Conservation (phyloP, 805 yeast genomes). For the Yarrowia sp. region DNA sequence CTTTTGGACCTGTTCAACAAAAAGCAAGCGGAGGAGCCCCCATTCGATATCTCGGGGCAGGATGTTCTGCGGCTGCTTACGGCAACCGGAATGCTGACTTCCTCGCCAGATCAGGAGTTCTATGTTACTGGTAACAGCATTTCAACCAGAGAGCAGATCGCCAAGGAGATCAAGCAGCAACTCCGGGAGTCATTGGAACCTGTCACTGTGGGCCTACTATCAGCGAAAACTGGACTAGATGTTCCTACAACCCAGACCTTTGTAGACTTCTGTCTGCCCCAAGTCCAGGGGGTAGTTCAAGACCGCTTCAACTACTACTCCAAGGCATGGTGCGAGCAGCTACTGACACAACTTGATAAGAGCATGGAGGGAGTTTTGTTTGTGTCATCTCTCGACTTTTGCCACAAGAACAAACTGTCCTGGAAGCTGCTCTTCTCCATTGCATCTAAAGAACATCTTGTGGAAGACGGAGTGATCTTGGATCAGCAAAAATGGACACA, state of each 20-base stretch:
- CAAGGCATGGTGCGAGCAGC: constrained; percentile 10
- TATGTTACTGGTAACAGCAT: constrained; percentile 7
- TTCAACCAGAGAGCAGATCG: constrained; percentile 16
- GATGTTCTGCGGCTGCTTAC: constrained; percentile 16
- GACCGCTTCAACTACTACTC: constrained; percentile 17
- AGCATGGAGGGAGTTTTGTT: not conserved
- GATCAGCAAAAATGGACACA: not conserved
- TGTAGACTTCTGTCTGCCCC: constrained; percentile 2
- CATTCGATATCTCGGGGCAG: not conserved
- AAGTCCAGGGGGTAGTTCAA: constrained; percentile 1
- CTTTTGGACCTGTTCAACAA: constrained; percentile 8
- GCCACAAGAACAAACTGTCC: constrained; percentile 10
- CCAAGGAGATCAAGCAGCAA: constrained; percentile 1
- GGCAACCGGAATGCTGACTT: not conserved
- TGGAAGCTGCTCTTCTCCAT: constrained; percentile 2
- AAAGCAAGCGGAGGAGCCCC: not conserved
- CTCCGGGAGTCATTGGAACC: constrained; percentile 14
- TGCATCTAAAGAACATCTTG: not conserved
- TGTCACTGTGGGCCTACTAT: constrained; percentile 3
- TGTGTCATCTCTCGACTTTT: constrained; percentile 1
- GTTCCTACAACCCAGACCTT: not conserved
- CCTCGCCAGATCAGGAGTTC: constrained; percentile 16
- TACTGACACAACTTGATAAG: not conserved
- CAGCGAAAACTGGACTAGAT: constrained; percentile 2
- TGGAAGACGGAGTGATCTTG: constrained; percentile 10